Conservation (phyloP, 2,329 filamentous ascomycete genomes). For the Fusarium acutatum region DNA sequence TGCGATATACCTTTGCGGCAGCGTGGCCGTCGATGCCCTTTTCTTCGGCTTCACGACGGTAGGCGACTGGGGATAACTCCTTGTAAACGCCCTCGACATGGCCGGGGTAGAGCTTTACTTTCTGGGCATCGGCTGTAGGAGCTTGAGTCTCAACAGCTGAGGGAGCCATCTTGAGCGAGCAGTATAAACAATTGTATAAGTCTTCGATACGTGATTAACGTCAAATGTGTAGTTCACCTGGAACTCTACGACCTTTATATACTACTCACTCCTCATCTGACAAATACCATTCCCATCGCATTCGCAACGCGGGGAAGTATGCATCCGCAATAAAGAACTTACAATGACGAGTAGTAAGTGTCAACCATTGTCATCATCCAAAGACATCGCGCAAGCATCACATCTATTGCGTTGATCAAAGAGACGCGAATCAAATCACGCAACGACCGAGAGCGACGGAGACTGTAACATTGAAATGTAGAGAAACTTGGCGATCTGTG, state of each 20-base stretch:
- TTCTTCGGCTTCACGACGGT: constrained; percentile 34
- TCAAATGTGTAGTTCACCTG: neutral
- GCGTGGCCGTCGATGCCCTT: constrained; percentile 30
- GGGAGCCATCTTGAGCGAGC: constrained; percentile 31
- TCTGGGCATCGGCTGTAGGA: constrained; percentile 24
- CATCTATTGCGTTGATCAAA: constrained; percentile 6
- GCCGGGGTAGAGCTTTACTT: constrained; percentile 41
- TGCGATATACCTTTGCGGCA: constrained; percentile 31
- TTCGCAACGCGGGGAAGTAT: constrained; percentile 17
- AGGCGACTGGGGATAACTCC: constrained; percentile 31
- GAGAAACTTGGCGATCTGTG: neutral
- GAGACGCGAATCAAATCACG: constrained; percentile 26
- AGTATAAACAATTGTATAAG: neutral
- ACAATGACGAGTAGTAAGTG: neutral
- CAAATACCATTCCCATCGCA: neutral
- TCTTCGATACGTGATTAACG: neutral
- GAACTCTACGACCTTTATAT: constrained; percentile 26
- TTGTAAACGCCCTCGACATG: constrained; percentile 40
- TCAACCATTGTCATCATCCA: neutral
- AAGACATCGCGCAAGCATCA: constrained; percentile 25
- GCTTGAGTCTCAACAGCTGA: constrained; percentile 36
- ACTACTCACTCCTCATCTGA: neutral
- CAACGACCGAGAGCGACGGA: constrained; percentile 14
- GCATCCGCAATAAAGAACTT: constrained; percentile 9
- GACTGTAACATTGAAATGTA: neutral